Base-by-base conservation (phyloP, 495 filamentous ascomycete species). In the Neurospora cerealis region DNA sequence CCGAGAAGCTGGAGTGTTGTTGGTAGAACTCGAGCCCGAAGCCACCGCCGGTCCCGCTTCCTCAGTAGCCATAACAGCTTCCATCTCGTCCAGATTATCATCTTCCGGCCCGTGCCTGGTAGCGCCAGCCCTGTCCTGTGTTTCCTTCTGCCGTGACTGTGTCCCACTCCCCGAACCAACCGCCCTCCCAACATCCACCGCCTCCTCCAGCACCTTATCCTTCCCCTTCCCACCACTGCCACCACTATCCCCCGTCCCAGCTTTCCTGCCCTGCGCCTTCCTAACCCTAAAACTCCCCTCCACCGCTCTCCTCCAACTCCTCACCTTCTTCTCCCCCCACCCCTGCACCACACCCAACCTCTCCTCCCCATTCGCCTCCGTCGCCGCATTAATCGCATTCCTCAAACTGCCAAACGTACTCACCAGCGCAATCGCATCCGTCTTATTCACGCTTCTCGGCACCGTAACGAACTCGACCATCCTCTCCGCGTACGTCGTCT, bases 321-420 rank as follows among this genome's bases (percentile, higher is more conserved):
- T 89, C 8, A 97, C 93, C 81, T 98, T 99, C 84, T 92, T 95
- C 84, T 97, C 93, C 21, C 96, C 96, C 95, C 95, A 98, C 11
- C 96, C 96, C 7, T 91, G 87, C 37, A 99, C 89, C 54, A 92
- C 80, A 37, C 89, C 87, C 62, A 98, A 85, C 81, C 96, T 92
- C 77, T 99, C 54, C 54, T 66, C 54, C 0, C 54, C 54, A 15
- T 60, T 32, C 48, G 48, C 21, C 48, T 66, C 28, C 28, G 24
- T 96, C 1, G 92, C 90, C 15, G 89, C 95, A 83, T 98, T 98
- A 41, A 98, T 84, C 0, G 95, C 96, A 34, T 91, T 91, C 77
- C 91, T 88, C 39, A 98, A 80, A 72, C 91, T 95, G 6, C 96
- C 96, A 84, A 98, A 98, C 19, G 90, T 92, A 42, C 91, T 90